Conservation (phyloP, 331 rosid genomes). For the Dryas integrifolia region DNA sequence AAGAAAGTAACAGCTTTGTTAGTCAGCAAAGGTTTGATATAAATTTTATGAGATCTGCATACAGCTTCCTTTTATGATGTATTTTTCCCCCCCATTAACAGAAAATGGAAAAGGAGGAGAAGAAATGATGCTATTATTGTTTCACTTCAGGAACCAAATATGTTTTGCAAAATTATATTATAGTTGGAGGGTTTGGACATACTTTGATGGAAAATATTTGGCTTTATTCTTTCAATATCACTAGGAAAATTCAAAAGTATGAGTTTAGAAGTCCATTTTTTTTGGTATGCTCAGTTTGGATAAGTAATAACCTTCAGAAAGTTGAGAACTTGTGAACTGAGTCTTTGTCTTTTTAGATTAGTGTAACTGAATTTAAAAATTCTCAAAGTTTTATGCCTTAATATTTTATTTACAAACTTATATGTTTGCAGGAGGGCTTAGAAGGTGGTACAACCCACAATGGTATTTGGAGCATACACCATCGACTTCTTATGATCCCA, state of each 20-base stretch:
- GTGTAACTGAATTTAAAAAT: background rate
- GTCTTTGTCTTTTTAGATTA: background rate
- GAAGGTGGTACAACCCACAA: constrained; percentile 94
- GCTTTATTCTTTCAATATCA: background rate
- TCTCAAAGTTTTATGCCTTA: background rate
- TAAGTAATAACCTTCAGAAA: background rate
- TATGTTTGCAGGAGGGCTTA: constrained; percentile 60
- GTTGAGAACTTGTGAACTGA: background rate
- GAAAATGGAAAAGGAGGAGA: background rate
- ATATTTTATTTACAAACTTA: constrained; percentile 2
- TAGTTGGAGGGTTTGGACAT: background rate
- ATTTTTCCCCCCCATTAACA: background rate
- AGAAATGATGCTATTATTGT: background rate
- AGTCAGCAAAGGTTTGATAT: background rate
- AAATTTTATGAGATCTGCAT: background rate
- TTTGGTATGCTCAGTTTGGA: background rate
- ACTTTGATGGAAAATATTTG: background rate
- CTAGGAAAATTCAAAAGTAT: too few relatives aligned
- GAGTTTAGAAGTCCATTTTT: too few relatives aligned
- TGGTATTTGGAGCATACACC: constrained; percentile 77
- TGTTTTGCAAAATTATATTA: background rate
- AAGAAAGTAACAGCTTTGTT: background rate
- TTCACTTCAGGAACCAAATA: background rate
- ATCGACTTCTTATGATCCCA: constrained; percentile 61
- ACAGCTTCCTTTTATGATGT: background rate